Base-by-base conservation (phyloP, 2,329 filamentous ascomycete species). In the Diaporthe amygdali region DNA sequence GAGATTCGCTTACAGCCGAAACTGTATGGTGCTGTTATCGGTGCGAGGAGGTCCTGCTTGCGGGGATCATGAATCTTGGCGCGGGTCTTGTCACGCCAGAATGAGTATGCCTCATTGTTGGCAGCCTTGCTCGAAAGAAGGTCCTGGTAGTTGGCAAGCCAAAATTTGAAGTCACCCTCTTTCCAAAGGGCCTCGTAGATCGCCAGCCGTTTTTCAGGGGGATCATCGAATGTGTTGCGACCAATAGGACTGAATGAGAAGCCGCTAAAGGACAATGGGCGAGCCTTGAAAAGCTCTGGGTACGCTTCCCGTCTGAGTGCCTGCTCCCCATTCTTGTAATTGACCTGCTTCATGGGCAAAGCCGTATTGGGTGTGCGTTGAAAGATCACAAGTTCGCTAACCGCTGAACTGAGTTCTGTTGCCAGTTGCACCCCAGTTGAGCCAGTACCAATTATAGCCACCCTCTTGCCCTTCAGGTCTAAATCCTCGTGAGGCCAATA, bases 351-450 rank as follows among this genome's bases (percentile, higher is more conserved):
- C 86, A 90, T 88, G 0, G 88, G 88, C 0, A 89, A 72, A 10
- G 85, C 86, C 7, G 86, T 81, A 66, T 89, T 90, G 0, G 88
- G 87, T 3, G 86, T 89, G 12, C 88, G 81, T 70, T 89, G 86
- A 75, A 88, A 89, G 20, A 89, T 83, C 1, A 74, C 79, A 51
- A 89, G 72, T 2, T 81, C 76, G 32, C 78, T 81, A 1, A 80
- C 74, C 74, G 49, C 22, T 5, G 69, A 27, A 20, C 52, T 56
- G 34, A 71, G 52, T 34, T 59, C 55, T 2, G 64, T 66, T 3
- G 55, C 66, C n/a, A 68, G 15, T 39, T 71, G 69, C 15, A 71
- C 46, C 14, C 63, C 69, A 5, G 69, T 71, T 27, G 69, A 47
- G 10, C 69, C 69, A 8, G 69, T 71, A 25, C 69, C 69, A 15